Evolutionary conservation across 2,329 filamentous ascomycete species (phyloP).

Genomic region (Trichoderma atroviride): DNA sequence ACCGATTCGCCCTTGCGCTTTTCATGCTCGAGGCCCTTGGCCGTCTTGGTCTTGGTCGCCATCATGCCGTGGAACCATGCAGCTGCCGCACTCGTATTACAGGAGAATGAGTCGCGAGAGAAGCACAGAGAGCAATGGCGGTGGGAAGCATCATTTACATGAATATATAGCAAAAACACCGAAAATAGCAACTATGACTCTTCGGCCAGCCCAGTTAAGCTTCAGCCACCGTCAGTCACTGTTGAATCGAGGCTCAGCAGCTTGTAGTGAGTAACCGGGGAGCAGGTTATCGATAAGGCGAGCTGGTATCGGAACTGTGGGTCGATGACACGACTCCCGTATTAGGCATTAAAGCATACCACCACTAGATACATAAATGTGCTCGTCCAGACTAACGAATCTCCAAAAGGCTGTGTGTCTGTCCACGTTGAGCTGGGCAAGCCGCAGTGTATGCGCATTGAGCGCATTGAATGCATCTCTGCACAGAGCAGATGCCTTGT

Average conservation of each 20-base stretch:
- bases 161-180: neutral
- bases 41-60: slow-evolving; percentile 61
- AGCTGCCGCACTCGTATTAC: neutral
- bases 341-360: slow-evolving; percentile 16
- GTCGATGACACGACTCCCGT: slow-evolving; percentile 21
- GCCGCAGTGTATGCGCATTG: neutral
- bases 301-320: neutral
- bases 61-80: slow-evolving; percentile 41
- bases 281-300: slow-evolving; percentile 28
- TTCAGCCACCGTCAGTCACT: slow-evolving; percentile 17
- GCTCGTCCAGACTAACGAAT: neutral
- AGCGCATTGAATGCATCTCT: no score
- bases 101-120: slow-evolving; percentile 7
- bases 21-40: slow-evolving; percentile 72
- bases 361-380: slow-evolving; percentile 11
- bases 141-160: slow-evolving; percentile 7
- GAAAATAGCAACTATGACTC: slow-evolving; percentile 16
- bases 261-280: slow-evolving; percentile 9
- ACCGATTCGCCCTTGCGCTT: slow-evolving; percentile 86
- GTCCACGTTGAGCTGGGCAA: neutral
- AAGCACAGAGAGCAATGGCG: neutral
- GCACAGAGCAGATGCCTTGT: neutral
- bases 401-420: neutral
- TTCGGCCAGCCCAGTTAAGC: slow-evolving; percentile 13
- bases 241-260: slow-evolving; percentile 10